Conservation (phyloP, 106 monocot genomes). For the Allium cepa region DNA sequence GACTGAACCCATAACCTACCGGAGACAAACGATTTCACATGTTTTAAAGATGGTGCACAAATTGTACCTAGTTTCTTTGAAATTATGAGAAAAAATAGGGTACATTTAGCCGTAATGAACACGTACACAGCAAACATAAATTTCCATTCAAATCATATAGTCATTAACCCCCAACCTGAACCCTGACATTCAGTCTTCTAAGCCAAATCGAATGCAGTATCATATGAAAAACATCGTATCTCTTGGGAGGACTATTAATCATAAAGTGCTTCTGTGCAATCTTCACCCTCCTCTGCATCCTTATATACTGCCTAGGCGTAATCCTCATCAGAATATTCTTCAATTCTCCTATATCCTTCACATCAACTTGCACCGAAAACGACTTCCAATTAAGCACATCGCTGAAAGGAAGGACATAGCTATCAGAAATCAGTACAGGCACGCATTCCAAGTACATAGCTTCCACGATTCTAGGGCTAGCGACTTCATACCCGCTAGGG, state of each 20-base stretch:
- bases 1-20: too few species aligned
- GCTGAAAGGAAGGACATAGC: conserved; percentile 66
- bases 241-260: conserved; percentile 37
- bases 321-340: conserved; percentile 64
- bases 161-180: conserved; percentile 3
- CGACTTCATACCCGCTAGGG: conserved; percentile 93
- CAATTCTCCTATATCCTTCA: conserved; percentile 56
- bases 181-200: conserved; percentile 53
- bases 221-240: conserved; percentile 81
- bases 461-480: conserved; percentile 80
- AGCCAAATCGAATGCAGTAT: conserved; percentile 91
- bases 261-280: conserved; percentile 68
- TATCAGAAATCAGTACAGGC: conserved; percentile 71
- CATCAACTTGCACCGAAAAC: conserved; percentile 61
- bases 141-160: too few species aligned
- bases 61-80: too few species aligned
- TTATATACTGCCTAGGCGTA: conserved; percentile 53
- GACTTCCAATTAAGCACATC: conserved; percentile 81
- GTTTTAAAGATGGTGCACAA: too few species aligned
- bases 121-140: too few species aligned
- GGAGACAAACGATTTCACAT: too few species aligned
- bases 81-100: too few species aligned
- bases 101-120: too few species aligned
- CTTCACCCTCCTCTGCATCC: conserved; percentile 70
- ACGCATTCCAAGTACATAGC: conserved; percentile 85